Base-by-base conservation (phyloP, 352 stramenopile species). In the Phytophthora sansomeana region DNA sequence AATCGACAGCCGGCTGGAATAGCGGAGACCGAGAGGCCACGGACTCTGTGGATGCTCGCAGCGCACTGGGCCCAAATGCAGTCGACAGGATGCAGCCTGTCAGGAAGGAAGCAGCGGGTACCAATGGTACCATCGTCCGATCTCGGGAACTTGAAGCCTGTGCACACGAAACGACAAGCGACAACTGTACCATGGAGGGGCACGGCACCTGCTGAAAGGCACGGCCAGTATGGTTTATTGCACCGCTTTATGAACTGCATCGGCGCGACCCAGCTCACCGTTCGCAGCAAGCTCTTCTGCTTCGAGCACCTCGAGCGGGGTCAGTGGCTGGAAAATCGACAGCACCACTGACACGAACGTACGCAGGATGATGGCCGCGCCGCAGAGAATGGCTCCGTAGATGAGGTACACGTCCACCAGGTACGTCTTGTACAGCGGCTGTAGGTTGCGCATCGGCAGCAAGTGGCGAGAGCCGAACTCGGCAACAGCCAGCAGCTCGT, bases 371-470 rank as follows among this genome's bases (percentile, higher is more conserved):
- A 96, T 85, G n/a, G 83, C 83, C 16, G 86, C 81, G 29, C 80
- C 83, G 58, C 88, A 95, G n/a, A 96, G 75, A 53, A 96, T 92
- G 21, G 77, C 69, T 9, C 80, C 81, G 67, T 96, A 96, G 43
- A 96, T 77, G n/a, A 91, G 62, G 62, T 95, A 95, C 49, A 95
- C 88, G 60, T 95, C 88, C 62, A 96, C 76, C 11, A 96, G 72
- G 63, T 87, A 94, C 65, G 80, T 92, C 75, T 92, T 93, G 81
- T 91, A 88, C 14, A 93, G 69, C 32, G 83, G 80, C 71, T 93
- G 85, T 47, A 79, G 53, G 58, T 84, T 90, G 57, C 72, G 73
- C 44, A 72, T 77, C 0, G 85, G 80, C 39, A 92, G 42, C 32
- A 90, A 51, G 44, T 90, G 80, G 46, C 26, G 44, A 14, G 77